A percentile compares a stretch with the other conserved stretches of the same genome.
These are phyloP conservation scores for Sisymbrium irio DNA, from an alignment of 345 rosid genomes.

Conservation along the genomic window DNA sequence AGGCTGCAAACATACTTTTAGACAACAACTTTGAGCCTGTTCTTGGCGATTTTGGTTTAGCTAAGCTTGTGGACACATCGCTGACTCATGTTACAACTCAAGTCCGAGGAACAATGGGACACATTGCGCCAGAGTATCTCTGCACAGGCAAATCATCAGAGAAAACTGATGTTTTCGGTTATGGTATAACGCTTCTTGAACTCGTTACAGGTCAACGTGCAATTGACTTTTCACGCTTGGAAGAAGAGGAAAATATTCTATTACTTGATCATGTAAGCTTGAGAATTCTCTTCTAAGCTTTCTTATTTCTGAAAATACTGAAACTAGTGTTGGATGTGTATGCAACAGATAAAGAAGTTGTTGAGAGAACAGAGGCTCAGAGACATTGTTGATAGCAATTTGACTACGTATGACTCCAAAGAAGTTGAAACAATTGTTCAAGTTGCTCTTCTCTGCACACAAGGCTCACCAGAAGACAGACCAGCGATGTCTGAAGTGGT, in stretches of 20 bases:
- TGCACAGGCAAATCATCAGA: constrained; percentile 86
- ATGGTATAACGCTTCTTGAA: constrained; percentile 86
- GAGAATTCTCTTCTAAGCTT: background rate
- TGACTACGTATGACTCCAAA: constrained; percentile 45
- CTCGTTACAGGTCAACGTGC: constrained; percentile 92
- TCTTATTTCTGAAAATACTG: background rate
- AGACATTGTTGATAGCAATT: constrained; percentile 70
- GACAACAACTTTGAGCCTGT: constrained; percentile 80
- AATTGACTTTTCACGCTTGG: constrained; percentile 75
- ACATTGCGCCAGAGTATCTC: constrained; percentile 89
- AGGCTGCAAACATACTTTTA: constrained; percentile 85
- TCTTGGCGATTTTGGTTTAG: constrained; percentile 85
- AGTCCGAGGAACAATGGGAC: constrained; percentile 91
- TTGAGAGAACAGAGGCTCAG: constrained; percentile 64
- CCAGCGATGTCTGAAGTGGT: constrained; percentile 77
- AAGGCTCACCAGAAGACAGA: constrained; percentile 73
- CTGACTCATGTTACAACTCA: constrained; percentile 86
- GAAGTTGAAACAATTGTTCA: constrained; percentile 74
- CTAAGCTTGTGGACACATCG: constrained; percentile 62
- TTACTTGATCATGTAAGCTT: constrained; percentile 82
- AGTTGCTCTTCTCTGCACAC: constrained; percentile 82
- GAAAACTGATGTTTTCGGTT: constrained; percentile 88
- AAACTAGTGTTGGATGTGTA: constrained; percentile 14
- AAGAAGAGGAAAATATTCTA: constrained; percentile 89
- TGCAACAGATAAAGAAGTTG: constrained; percentile 65